Base-by-base conservation (phyloP, 768 basidiomycete species). In the Lentinula aciculospora region DNA sequence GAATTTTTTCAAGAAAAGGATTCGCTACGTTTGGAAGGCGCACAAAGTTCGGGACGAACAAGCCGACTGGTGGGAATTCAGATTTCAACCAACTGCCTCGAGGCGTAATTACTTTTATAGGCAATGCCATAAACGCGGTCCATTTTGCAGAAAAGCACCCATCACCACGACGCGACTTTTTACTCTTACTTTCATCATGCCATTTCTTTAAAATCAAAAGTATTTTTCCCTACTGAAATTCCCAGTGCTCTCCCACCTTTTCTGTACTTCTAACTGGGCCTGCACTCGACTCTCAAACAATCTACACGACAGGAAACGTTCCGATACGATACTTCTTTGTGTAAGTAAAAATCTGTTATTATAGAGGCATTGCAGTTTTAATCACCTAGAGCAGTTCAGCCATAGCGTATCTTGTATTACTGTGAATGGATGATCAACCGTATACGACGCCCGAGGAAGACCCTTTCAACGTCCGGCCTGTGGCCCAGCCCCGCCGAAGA, bases 381-480 rank as follows among this genome's bases (percentile, higher is more conserved):
- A 23, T 36, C 7, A 51, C 32, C 32, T 12, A 32, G 31, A 28
- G 27, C n/a, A 44, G 42, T 44, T 44, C 42, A 44, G 29, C 29
- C 27, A 3, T 29, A 47, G 9, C 29, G 10, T 31, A 47, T n/a
- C 6, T 32, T 48, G 28, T 19, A 28, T 27, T 19, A 28, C 27
- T 17, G 15, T 31, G 12, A 53, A 53, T 75, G 72, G 64, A 72
- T 63, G 78, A 80, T 62, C 61, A 62, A 53, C 76, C 77, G 23
- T 81, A 82, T 64, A 80, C 78, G 54, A 70, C 74, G 56, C 72
- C 78, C 23, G 79, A 81, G 50, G 79, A 81, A 63, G 80, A 81
- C 63, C 79, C 79, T 21, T 81, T 79, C 67, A 75, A 71, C 62
- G 71, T 74, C 40, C 69, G 66, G 34, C 74, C 76, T 28, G 63